These are phyloP conservation scores for Dioscorea dumetorum DNA, from an alignment of 106 monocot genomes.

Conservation along the genomic window DNA sequence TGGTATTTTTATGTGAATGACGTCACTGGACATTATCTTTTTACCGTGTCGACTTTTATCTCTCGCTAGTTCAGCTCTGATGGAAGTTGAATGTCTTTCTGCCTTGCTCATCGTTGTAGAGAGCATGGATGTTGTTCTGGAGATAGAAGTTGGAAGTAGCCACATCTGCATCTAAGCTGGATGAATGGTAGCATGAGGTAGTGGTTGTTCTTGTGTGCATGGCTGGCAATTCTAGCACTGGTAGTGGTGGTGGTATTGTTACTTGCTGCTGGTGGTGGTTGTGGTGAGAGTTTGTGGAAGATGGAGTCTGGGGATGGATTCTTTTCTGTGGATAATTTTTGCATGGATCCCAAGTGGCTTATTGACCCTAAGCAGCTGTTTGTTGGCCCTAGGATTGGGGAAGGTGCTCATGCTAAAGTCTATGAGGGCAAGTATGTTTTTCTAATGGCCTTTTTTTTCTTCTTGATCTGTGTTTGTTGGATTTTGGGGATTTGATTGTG, in stretches of 20 bases:
- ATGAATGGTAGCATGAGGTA: not conserved
- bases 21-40: too few species aligned
- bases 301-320: conserved; percentile 58
- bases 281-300: not conserved
- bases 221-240: too few species aligned
- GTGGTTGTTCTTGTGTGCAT: not conserved
- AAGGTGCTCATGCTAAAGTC: conserved; percentile 91
- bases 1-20: too few species aligned
- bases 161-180: too few species aligned
- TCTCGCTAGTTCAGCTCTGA: too few species aligned
- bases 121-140: too few species aligned
- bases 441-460: not conserved
- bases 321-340: conserved; percentile 31
- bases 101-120: too few species aligned
- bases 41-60: too few species aligned
- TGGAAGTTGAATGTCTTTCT: too few species aligned
- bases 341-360: conserved; percentile 74
- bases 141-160: too few species aligned
- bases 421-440: conserved; percentile 87
- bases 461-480: not conserved
- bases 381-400: conserved; percentile 86
- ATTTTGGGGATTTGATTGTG: not conserved
- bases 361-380: conserved; percentile 88
- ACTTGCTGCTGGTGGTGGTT: too few species aligned
- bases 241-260: too few species aligned